These are phyloP conservation scores for Aspergillus jensenii DNA, from an alignment of 2,329 filamentous ascomycete genomes.

Conservation along the genomic window DNA sequence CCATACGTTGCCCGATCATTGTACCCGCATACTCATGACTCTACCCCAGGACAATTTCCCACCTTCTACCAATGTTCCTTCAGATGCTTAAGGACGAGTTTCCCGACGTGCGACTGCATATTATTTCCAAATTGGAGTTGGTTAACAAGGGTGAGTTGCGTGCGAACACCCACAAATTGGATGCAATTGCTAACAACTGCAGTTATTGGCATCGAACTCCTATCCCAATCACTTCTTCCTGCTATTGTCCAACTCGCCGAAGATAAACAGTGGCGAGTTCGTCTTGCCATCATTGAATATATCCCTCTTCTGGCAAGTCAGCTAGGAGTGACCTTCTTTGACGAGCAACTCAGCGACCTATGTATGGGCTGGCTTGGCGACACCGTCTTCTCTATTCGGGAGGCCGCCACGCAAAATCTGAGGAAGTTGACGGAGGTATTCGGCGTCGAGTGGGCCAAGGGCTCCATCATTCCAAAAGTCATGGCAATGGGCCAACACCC, in stretches of 20 bases:
- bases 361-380: constrained; percentile 99
- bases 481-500: constrained; percentile 98
- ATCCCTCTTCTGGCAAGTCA: constrained; percentile 95
- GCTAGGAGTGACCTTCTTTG: constrained; percentile 95
- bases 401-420: constrained; percentile 94
- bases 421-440: constrained; percentile 99
- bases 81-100: constrained; percentile 99
- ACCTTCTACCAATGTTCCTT: constrained; percentile 96
- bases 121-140: constrained; percentile 98
- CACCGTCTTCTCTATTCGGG: constrained; percentile 96
- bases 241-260: constrained; percentile 97
- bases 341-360: constrained; percentile 90
- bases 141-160: constrained; percentile 79
- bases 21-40: constrained; percentile 5
- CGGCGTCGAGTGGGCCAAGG: constrained; percentile 94
- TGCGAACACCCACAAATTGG: neutral
- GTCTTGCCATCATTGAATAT: constrained; percentile 98
- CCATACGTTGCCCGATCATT: neutral
- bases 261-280: constrained; percentile 98
- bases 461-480: constrained; percentile 97
- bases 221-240: constrained; percentile 93
- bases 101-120: constrained; percentile 95
- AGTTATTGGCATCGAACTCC: constrained; percentile 97
- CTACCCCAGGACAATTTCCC: constrained; percentile 76
- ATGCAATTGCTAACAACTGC: neutral